Conservation (phyloP, 75 land plant species). For the Cryptomeria japonica region DNA sequence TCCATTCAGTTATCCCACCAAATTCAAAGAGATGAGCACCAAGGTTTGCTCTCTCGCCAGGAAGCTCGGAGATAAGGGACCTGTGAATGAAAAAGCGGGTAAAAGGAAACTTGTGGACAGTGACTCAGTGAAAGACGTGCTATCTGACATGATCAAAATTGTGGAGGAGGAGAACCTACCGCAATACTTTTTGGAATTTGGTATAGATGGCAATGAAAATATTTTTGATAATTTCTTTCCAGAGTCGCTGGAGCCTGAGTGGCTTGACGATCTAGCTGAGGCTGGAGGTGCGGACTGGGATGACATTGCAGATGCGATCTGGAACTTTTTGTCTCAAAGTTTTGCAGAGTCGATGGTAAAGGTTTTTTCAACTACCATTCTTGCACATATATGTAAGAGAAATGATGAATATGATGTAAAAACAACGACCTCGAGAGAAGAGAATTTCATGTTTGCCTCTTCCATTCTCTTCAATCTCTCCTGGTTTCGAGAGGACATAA, state of each 20-base stretch:
- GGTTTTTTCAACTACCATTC: background rate
- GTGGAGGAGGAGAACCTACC: background rate
- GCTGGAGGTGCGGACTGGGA: background rate
- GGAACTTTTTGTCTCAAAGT: background rate
- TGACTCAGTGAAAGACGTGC: background rate
- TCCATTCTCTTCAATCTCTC: background rate
- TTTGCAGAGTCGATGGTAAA: background rate
- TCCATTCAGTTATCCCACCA: too few species aligned
- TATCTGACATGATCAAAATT: background rate
- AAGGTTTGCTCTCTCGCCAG: background rate
- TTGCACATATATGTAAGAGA: background rate
- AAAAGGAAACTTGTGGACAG: background rate
- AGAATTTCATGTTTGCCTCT: background rate
- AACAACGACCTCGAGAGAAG: background rate
- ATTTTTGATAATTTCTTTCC: background rate
- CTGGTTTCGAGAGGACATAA: background rate
- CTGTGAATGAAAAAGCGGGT: background rate
- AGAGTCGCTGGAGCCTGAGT: background rate
- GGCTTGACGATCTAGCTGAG: background rate
- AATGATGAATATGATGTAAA: background rate
- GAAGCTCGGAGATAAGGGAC: background rate
- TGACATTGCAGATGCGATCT: background rate
- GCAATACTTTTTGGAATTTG: background rate
- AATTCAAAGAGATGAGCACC: background rate
- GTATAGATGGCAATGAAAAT: background rate